Evolutionary conservation across 2,329 filamentous ascomycete genomes (phyloP).

Genomic region (Colletotrichum sp.): DNA sequence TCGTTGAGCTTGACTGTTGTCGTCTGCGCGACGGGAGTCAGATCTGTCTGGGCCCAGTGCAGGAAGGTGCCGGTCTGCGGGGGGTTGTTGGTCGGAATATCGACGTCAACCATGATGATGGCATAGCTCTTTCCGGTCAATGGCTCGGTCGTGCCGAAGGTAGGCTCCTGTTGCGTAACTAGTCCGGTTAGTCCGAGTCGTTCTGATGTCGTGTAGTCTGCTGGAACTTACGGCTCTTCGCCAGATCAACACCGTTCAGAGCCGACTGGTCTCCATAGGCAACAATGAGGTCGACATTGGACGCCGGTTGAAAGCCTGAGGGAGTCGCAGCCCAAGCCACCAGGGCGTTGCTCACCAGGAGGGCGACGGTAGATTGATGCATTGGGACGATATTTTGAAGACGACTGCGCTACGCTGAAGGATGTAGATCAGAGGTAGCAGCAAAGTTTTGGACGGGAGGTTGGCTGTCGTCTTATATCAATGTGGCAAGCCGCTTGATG

Average conservation of each 20-base stretch:
- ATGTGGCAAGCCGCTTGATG: neutral
- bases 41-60: constrained; percentile 50
- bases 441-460: neutral
- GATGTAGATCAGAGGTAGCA: neutral
- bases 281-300: constrained; percentile 41
- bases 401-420: neutral
- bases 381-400: neutral
- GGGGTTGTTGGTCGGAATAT: constrained; percentile 40
- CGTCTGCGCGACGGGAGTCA: constrained; percentile 20
- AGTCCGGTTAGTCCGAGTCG: neutral
- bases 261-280: constrained; percentile 38
- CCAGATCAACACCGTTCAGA: constrained; percentile 40
- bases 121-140: constrained; percentile 35
- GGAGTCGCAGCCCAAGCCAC: constrained; percentile 43
- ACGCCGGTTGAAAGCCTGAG: constrained; percentile 42
- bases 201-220: fast-evolving
- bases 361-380: neutral
- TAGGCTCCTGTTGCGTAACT: constrained; percentile 7
- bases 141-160: constrained; percentile 9
- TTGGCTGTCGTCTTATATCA: neutral
- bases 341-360: neutral
- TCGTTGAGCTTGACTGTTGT: neutral
- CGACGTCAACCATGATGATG: constrained; percentile 47
- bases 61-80: constrained; percentile 46
- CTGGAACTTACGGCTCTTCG: constrained; percentile 36